These are phyloP conservation scores for Apiotrichum sp. DNA, from an alignment of 1,284 basidiomycete genomes.

Conservation along the genomic window DNA sequence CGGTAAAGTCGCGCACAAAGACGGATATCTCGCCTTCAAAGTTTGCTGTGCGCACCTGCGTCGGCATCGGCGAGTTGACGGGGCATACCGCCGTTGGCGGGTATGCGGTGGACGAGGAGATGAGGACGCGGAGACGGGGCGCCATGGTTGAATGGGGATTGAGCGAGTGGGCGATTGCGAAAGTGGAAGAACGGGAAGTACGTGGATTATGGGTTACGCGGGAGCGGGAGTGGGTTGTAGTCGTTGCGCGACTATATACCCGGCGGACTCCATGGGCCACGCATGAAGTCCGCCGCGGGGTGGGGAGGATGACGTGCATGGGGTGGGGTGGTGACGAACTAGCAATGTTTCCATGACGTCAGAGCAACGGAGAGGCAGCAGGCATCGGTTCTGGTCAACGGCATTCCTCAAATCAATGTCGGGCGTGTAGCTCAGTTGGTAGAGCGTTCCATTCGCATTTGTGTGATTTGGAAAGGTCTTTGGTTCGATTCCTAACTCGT, in stretches of 20 bases:
- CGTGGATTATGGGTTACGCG: too few relatives aligned
- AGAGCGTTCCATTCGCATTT: background rate
- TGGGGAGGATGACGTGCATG: too few relatives aligned
- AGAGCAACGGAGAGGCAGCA: too few relatives aligned
- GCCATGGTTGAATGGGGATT: conserved; percentile 20
- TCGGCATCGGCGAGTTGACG: conserved; percentile 58
- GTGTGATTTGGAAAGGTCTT: background rate
- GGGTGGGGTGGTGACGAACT: too few relatives aligned
- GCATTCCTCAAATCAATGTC: too few relatives aligned
- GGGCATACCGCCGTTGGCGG: conserved; percentile 55
- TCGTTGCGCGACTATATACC: too few relatives aligned
- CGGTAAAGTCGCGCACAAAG: conserved; percentile 65
- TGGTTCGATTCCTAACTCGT: background rate
- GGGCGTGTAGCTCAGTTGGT: background rate
- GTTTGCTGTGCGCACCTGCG: conserved; percentile 54
- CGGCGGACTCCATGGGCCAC: too few relatives aligned
- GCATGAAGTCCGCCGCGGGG: too few relatives aligned
- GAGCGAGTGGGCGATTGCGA: background rate
- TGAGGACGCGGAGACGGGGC: conserved; percentile 37
- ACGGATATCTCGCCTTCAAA: conserved; percentile 71
- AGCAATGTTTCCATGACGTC: too few relatives aligned
- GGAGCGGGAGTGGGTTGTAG: too few relatives aligned
- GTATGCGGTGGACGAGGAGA: conserved; percentile 26
- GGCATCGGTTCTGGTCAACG: too few relatives aligned
- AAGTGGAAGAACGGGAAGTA: too few relatives aligned